These are phyloP conservation scores for Mycena amicta DNA, from an alignment of 768 basidiomycete genomes.

Conservation along the genomic window DNA sequence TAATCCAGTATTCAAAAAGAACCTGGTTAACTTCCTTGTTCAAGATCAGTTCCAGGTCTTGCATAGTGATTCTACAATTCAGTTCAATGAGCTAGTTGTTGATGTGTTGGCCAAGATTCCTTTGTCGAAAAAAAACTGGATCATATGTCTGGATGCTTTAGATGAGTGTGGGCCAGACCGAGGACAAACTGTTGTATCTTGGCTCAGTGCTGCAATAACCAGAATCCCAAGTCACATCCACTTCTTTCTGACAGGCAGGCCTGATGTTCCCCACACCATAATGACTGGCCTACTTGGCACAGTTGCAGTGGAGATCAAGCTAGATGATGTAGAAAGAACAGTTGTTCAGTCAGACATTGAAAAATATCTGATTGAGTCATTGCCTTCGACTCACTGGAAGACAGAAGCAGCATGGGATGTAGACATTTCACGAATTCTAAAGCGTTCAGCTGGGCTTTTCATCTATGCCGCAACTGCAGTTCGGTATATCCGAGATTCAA, in stretches of 20 bases:
- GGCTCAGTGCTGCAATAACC: not conserved
- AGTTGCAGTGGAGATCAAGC: not conserved
- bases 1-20: not conserved
- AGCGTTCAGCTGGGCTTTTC: slow-evolving; percentile 3
- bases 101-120: slow-evolving; percentile 1
- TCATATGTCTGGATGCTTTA: slow-evolving; percentile 15
- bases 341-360: slow-evolving; percentile 3
- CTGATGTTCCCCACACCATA: slow-evolving; percentile 7
- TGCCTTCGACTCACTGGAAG: slow-evolving; percentile 1
- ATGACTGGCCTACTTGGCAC: not conserved
- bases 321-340: not conserved
- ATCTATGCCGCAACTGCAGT: slow-evolving; percentile 7
- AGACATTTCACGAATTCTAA: not conserved
- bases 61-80: not conserved
- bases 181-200: slow-evolving; percentile 1
- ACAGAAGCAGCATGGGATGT: not conserved
- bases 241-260: slow-evolving; percentile 10
- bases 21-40: not conserved
- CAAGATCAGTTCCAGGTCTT: not conserved
- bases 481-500: slow-evolving; percentile 1
- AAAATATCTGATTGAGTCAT: not conserved
- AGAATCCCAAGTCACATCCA: slow-evolving; percentile 2
- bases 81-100: not conserved
- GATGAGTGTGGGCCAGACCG: slow-evolving; percentile 13
- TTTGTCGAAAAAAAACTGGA: slow-evolving; percentile 1